Base-by-base conservation (phyloP, 2,329 filamentous ascomycete genomes). In the Bisporella sp. region DNA sequence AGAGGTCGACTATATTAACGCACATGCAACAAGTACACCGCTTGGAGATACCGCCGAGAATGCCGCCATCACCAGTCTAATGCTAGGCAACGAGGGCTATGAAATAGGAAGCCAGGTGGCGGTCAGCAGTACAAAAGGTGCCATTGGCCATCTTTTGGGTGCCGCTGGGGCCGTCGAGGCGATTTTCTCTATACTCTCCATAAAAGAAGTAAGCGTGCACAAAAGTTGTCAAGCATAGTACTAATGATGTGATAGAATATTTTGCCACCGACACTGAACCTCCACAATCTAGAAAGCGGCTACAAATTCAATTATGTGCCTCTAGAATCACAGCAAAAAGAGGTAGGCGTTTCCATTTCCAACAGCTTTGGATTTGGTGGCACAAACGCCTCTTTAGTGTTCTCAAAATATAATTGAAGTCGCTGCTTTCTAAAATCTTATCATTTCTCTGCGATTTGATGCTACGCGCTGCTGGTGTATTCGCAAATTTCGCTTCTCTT, bases 361-460 rank as follows among this genome's bases (percentile, higher is more conserved):
- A 99, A 99, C 64, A 97, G 92, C 66, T 99, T 99, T 70, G 93
- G 93, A 0, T 99, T 99, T 71, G 93, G 93, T 8, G 93, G 93
- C 12, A 97, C 92, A 1, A 99, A 99, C 71, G 91, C 92, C 41
- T 90, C 83, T 48, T 72, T 99, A 37, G 90, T 90, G 47, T 92
- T 97, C 50, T 62, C 63, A 28, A 66, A 65, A 55, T 63, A 63
- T 41, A 49, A 39, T 47, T 59, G 40, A 21, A 21, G 21, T 21
- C 21, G 21, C 21, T 21, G 21, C 56, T 30, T 31, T 33, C 33
- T 21, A n/a, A n/a, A 31, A 11, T 13, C n/a, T 9, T 45, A 3
- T 43, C 40, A 30, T 33, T 28, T 31, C 32, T 12, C 21, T 21
- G 21, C 21, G 21, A 21, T 21, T 21, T 21, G 21, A 21, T 21